A percentile compares a stretch with the other conserved stretches of the same genome.
Conservation (phyloP, 306 rosid species). For the Purshia tridentata region DNA sequence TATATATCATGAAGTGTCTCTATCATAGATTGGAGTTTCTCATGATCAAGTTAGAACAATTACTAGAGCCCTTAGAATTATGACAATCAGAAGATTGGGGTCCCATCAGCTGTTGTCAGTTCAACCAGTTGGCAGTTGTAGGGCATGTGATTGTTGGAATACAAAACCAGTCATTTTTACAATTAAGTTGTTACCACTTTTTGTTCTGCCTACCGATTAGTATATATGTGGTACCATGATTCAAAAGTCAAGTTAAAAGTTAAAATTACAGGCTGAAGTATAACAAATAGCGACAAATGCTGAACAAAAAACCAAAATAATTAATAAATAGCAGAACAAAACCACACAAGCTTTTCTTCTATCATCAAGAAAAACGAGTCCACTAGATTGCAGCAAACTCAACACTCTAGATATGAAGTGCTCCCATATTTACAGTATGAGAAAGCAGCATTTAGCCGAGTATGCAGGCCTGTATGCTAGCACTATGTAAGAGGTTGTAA, state of each 20-base stretch:
- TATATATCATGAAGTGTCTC: too few relatives aligned
- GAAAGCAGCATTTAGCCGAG: slow-evolving; percentile 42
- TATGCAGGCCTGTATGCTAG: slow-evolving; percentile 43
- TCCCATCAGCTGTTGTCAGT: slow-evolving; percentile 5
- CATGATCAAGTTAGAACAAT: neutral
- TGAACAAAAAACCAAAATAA: slow-evolving; percentile 7
- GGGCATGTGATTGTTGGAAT: neutral
- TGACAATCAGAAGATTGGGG: slow-evolving; percentile 11
- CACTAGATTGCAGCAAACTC: slow-evolving; percentile 39
- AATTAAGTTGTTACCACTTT: neutral
- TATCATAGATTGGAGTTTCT: too few relatives aligned
- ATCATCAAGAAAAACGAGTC: slow-evolving; percentile 28
- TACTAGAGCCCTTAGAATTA: neutral
- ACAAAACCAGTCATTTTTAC: slow-evolving; percentile 1
- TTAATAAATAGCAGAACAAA: slow-evolving; percentile 25
- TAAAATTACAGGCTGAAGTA: slow-evolving; percentile 1
- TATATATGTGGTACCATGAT: neutral
- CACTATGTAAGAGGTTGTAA: slow-evolving; percentile 44
- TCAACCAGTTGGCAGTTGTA: neutral
- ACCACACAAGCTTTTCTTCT: slow-evolving; percentile 29
- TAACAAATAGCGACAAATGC: neutral
- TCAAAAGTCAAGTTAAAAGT: neutral
- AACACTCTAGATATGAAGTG: slow-evolving; percentile 50
- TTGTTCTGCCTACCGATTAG: neutral
- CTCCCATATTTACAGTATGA: slow-evolving; percentile 60